Conservation (phyloP, 768 basidiomycete genomes). For the Omphalotus guepiniiformis region DNA sequence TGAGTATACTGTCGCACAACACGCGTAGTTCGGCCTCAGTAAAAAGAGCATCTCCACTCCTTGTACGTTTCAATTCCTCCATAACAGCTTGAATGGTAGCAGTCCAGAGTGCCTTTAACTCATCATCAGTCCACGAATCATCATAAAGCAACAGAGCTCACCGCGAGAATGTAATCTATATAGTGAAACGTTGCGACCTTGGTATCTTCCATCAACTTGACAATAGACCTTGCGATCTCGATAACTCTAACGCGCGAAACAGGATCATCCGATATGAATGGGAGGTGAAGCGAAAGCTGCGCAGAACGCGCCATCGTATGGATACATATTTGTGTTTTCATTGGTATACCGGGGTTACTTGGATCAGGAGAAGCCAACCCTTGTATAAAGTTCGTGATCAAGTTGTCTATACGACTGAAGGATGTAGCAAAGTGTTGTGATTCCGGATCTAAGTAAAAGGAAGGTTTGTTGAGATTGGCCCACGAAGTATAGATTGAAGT, state of each 20-base stretch:
- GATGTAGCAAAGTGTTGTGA: slow-evolving; percentile 2
- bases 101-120: slow-evolving; percentile 1
- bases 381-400: slow-evolving; percentile 23
- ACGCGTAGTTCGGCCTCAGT: background rate
- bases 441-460: slow-evolving; percentile 5
- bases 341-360: slow-evolving; percentile 10
- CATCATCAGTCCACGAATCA: background rate
- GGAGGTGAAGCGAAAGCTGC: slow-evolving; percentile 25
- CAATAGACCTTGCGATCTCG: slow-evolving; percentile 11
- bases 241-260: slow-evolving; percentile 10
- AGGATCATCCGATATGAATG: slow-evolving; percentile 12
- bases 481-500: background rate
- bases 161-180: slow-evolving; percentile 17
- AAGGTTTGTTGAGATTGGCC: slow-evolving; percentile 3
- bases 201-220: slow-evolving; percentile 8
- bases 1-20: background rate
- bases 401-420: slow-evolving; percentile 20
- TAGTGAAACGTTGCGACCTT: slow-evolving; percentile 8
- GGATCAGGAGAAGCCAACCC: slow-evolving; percentile 15
- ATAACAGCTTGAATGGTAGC: background rate
- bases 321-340: slow-evolving; percentile 24
- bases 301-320: slow-evolving; percentile 31
- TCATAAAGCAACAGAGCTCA: background rate
- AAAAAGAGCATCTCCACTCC: background rate
- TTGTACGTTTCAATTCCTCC: background rate